Base-by-base conservation (phyloP, 2,329 filamentous ascomycete genomes). In the Hypoxylon sp. region DNA sequence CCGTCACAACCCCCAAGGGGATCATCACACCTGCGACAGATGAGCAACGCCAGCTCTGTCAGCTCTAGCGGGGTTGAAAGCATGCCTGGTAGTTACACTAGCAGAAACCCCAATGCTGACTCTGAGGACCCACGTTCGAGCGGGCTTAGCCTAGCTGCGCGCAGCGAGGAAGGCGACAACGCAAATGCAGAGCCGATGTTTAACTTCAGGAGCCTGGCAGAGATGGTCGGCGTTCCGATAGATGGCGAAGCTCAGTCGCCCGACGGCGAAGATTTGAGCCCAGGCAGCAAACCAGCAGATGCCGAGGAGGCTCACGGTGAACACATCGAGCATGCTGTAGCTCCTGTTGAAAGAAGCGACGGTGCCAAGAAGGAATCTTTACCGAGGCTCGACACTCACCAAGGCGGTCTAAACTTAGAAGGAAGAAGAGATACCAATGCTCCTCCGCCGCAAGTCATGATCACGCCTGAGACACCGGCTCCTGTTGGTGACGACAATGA, bases 181-280 rank as follows among this genome's bases (percentile, higher is more conserved):
- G 64, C 76, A 3, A 78, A 79, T 34, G 74, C 79, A 0, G 92
- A 97, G 67, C 84, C 91, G 2, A 84, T 96, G 82, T 94, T 96
- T 72, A 97, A 96, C 69, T 97, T 97, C 67, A 81, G 86, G 47
- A 96, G 91, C 61, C 75, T 97, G 15, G 89, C 90, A 2, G 89
- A 90, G 55, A 90, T 95, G 69, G 89, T 97, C 20, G 89, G 87
- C 0, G 84, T 83, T 5, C 77, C 81, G 35, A 73, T 84, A 23
- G 80, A 83, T 41, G 74, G 75, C 2, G 69, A 73, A 31, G 43
- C 40, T 12, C 32, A 55, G n/a, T 48, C 45, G 9, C 38, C 35
- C 7, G 44, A 21, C n/a, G 42, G 8, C 26, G 34, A 37, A 16
- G 45, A 36, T 13, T 9, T 37, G n/a, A 37, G 27, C 6, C 64